A percentile compares a stretch with the other conserved stretches of the same genome.
These are phyloP conservation scores for Miscanthus lutarioriparius DNA, from an alignment of 176 grass and related monocot species.

Conservation along the genomic window DNA sequence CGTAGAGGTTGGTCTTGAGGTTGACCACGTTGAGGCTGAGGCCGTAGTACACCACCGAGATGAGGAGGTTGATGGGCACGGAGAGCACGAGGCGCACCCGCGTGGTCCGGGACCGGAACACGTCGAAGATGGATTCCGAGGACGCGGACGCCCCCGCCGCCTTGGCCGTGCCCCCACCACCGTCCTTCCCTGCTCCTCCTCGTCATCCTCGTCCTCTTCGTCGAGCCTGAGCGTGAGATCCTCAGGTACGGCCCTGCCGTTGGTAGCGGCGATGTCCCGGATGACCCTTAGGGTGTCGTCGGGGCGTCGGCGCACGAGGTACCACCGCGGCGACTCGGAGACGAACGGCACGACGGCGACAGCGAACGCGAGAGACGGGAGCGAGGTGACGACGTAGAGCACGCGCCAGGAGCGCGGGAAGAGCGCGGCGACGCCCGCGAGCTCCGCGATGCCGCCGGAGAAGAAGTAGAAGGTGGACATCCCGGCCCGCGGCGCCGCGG, in stretches of 20 bases:
- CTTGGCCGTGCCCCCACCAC: neutral
- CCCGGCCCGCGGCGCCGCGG: constrained; percentile 56
- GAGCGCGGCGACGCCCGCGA: constrained; percentile 62
- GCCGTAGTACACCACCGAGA: constrained; percentile 74
- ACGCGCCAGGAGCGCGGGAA: constrained; percentile 60
- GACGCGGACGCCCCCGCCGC: neutral
- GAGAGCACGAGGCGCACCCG: constrained; percentile 53
- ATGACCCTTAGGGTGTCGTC: constrained; percentile 56
- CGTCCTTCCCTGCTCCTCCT: neutral
- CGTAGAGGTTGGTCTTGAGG: constrained; percentile 83
- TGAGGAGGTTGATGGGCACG: constrained; percentile 58
- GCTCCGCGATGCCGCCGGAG: constrained; percentile 72
- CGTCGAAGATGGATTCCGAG: constrained; percentile 66
- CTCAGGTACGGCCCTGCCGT: constrained; percentile 47
- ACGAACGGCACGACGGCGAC: constrained; percentile 59
- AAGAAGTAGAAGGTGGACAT: constrained; percentile 93
- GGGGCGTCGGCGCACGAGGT: constrained; percentile 62
- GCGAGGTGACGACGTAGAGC: constrained; percentile 74
- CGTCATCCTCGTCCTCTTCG: constrained; percentile 58
- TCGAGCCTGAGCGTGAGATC: constrained; percentile 56
- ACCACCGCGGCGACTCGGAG: constrained; percentile 85
- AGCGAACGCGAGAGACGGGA: constrained; percentile 62
- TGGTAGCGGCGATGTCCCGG: constrained; percentile 46
- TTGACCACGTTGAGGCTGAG: constrained; percentile 93
- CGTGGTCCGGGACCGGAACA: constrained; percentile 57